A percentile compares a stretch with the other conserved stretches of the same genome.
phyloP scores from a whole-genome alignment of 2,329 filamentous ascomycete species.

The Colletotrichum eleusines region DNA sequence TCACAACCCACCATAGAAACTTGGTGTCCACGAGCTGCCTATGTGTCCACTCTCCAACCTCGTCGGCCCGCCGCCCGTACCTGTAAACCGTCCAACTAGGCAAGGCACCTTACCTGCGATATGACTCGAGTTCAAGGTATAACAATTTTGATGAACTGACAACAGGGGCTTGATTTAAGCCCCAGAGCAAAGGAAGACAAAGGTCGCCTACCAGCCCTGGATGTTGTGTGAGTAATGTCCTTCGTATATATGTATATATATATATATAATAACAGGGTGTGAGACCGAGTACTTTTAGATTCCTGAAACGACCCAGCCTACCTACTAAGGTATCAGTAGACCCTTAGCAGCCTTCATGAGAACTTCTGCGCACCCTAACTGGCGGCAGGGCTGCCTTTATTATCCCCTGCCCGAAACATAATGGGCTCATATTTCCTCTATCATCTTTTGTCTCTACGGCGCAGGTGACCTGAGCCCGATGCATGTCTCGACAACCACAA shows the following conservation, averaged over 20 bases:
- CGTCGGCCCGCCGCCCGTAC: conserved; percentile 55
- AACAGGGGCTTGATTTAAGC: not conserved
- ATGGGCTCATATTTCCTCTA: conserved; percentile 1
- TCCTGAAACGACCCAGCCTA: not conserved
- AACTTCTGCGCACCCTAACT: not conserved
- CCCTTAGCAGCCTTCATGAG: not conserved
- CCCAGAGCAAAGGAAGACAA: not conserved
- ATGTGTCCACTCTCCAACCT: conserved; percentile 52
- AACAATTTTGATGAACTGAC: no score
- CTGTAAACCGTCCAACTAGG: not conserved
- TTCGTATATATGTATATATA: not conserved
- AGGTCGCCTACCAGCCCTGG: not conserved
- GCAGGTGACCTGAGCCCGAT: conserved; percentile 3
- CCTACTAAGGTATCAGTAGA: no score
- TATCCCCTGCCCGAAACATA: not conserved
- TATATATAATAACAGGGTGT: not conserved
- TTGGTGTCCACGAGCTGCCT: no score
- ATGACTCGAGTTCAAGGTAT: not conserved
- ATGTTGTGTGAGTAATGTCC: not conserved
- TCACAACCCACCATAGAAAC: not conserved
- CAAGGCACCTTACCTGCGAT: not conserved
- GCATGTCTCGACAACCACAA: not conserved
- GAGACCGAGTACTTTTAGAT: not conserved
- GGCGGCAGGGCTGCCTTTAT: not conserved
- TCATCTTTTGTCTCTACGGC: conserved; percentile 13